phyloP scores from a whole-genome alignment of 176 grass and related monocot species.

The Phragmites australis region DNA sequence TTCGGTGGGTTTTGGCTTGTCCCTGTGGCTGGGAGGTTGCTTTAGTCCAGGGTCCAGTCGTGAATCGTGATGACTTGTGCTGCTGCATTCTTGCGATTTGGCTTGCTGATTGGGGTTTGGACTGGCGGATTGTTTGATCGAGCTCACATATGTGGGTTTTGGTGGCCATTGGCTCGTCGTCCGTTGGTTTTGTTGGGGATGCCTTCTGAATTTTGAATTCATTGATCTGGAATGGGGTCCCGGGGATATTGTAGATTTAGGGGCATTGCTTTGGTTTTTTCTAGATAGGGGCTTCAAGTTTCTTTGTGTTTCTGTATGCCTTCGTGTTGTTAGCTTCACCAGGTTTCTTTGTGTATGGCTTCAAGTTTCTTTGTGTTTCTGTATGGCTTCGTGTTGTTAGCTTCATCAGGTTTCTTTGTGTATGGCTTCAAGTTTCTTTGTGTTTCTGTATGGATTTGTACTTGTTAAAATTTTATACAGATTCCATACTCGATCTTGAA shows the following conservation, averaged over 20 bases:
- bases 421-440: neutral
- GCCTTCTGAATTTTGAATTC: slow-evolving; percentile 10
- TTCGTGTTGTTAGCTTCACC: neutral
- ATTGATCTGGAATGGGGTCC: slow-evolving; percentile 11
- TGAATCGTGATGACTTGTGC: slow-evolving; percentile 21
- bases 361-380: neutral
- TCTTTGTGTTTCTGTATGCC: neutral
- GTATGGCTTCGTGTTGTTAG: neutral
- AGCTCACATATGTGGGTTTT: slow-evolving; percentile 19
- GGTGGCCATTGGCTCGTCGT: neutral
- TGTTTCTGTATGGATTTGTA: neutral
- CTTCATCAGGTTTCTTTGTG: neutral
- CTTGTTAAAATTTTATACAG: neutral
- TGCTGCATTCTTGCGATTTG: neutral
- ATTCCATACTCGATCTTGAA: neutral
- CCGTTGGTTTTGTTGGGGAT: neutral
- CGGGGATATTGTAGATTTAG: slow-evolving; percentile 12
- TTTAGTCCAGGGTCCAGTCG: neutral
- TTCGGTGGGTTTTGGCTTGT: slow-evolving; percentile 31
- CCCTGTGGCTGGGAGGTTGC: neutral
- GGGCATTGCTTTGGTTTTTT: neutral
- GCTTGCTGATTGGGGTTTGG: slow-evolving; percentile 13
- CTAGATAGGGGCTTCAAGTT: neutral
- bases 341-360: neutral
- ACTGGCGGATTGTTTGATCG: neutral